Evolutionary conservation across 1,284 basidiomycete genomes (phyloP), one percentile per base, ranked within the genome.

Genomic region (Melampsora larici-populina): DNA sequence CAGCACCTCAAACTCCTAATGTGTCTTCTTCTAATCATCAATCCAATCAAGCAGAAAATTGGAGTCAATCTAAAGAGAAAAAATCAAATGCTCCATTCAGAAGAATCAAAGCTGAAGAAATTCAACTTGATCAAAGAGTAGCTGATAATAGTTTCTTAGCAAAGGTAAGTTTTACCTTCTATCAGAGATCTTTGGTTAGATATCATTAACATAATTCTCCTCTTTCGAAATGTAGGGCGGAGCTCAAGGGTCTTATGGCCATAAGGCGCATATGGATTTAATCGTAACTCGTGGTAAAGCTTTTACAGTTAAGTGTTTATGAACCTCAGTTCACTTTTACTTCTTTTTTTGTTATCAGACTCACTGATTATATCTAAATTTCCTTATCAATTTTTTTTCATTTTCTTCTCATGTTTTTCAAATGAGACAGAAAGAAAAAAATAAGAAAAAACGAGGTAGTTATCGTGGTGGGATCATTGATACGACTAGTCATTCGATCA

Each of bases 361-460:
- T n/a, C n/a, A n/a, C n/a, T n/a, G n/a, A n/a, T n/a, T n/a, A n/a
- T n/a, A n/a, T n/a, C 26, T 29, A 15, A 7, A 64, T 29, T 1
- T 29, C 9, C 3, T 8, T 8, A 3, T 9, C 36, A 36, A 3
- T 36, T 9, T 4, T 9, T 36, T 26, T 55, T 55, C 24, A 15
- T 65, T 36, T 33, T 26, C n/a, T 48, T n/a, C 21, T 58, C 1
- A 55, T 43, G 6, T 0, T 72, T 58, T 75, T 29, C 24, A 6
- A 60, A 49, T 40, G n/a, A 21, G 4, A 66, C 36, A 78, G 76
- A 70, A 78, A 66, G 76, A 78, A 36, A 78, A 78, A 60, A 78
- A 78, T 24, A 78, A 78, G 70, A 78, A 78, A 66, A 78, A 78
- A 26, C 46, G 76, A 58, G 76, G 76, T 15, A 78, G 76, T 66